Evolutionary conservation across 345 rosid species (phyloP), one percentile per base, ranked within the genome.

Genomic region (Lepidium sativum): DNA sequence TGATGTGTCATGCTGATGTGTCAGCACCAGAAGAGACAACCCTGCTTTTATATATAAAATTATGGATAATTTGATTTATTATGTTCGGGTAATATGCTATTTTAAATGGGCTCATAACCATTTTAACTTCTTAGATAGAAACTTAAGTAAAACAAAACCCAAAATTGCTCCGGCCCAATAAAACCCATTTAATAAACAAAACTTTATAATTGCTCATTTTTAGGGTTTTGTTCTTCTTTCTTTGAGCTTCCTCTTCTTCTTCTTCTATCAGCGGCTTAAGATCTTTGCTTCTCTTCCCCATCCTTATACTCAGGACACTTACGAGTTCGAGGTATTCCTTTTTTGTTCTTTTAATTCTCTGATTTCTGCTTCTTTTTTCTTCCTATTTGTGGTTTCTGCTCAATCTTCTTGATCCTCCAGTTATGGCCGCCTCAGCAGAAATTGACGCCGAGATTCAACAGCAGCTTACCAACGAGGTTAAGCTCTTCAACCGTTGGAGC

Each of bases 401-500:
- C 0, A 39, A 68, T 31, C 20, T 15, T 60, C 20, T 72, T 31
- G 27, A 4, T 21, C 37, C 31, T 15, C 27, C 56, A 73, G 68
- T 54, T 57, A 73, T 73, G 77, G 77, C 77, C 29, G 57, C 68
- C 68, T 13, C 57, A 48, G 73, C 0, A 48, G 78, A 67, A 48
- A 49, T 74, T 1, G 74, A 67, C 50, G 69, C 78, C 11, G 70
- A 74, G 69, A 74, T 74, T 44, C 69, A 68, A 23, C 65, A 61
- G 1, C 73, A 67, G 60, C 60, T 49, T 16, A 62, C 73, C 41
- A 67, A 47, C 38, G 78, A 67, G 60, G 78, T 74, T 48, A 92
- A 89, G 83, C 91, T 89, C 66, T 92, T 89, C 82, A 83, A 84
- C 43, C 86, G 89, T 17, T 92, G 98, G 98, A 66, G 81, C 41